Evolutionary conservation across 164 flowering plant genomes (phyloP), one percentile per base, ranked within the genome.

Genomic region (Magnolia officinalis): DNA sequence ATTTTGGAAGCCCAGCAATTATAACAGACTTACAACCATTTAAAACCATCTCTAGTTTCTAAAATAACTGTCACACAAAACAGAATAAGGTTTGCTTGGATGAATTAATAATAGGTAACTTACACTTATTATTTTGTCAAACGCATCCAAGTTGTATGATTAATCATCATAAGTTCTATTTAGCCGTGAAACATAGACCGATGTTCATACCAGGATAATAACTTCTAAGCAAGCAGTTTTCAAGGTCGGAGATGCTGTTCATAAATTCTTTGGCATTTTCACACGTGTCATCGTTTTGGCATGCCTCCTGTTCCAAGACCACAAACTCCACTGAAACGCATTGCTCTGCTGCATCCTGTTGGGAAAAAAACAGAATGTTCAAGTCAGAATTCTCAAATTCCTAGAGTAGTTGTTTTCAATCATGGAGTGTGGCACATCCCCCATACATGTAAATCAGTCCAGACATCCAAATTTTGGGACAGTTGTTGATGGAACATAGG

Each of bases 301-400:
- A 80, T 31, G 84, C 80, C 74, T 84, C 84, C 70, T 82, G 90
- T 82, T 91, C 92, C 76, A 95, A 72, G 70, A 91, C 75, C 21
- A 87, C 67, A 80, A 93, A 93, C 77, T 95, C 97, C 55, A 95
- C 82, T 0, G 90, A 81, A 78, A 93, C 86, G 84, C 89, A 88
- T 75, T 85, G 89, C 73, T 90, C 91, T 1, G 91, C 91, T 29
- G 97, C 97, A 79, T 91, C 97, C 98, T 95, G 82, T 29, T 11
- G 29, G 69, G 23, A 8, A 20, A 45, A 45, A 26, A 63, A 73
- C 24, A 21, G 68, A 24, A 65, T 20, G 20, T 4, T 63, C 11
- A 65, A 65, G 68, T 65, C 68, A 65, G 24, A 2, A 23, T 14
- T 11, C 68, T 23, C 13, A 16, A 65, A n/a, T 21, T 21, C 24